phyloP scores from a whole-genome alignment of 108 stramenopile genomes.

The Pseudonitzschia multiseries region DNA sequence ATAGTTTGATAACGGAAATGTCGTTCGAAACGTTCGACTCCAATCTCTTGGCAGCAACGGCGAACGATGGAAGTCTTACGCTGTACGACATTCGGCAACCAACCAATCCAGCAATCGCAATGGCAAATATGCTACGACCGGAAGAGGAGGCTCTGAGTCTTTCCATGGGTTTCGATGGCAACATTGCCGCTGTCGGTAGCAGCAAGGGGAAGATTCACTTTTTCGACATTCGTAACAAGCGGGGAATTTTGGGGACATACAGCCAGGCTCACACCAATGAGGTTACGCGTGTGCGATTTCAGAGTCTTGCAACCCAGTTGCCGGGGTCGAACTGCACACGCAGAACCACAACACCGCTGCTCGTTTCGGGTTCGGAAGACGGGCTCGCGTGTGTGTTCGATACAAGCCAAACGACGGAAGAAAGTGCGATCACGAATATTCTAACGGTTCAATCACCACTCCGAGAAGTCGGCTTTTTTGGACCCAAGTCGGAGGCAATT shows the following conservation, averaged over 20 bases:
- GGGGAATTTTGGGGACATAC: conserved; percentile 64
- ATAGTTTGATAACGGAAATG: conserved; percentile 27
- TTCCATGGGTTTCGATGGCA: conserved; percentile 75
- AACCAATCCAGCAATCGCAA: conserved; percentile 12
- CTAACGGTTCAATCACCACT: conserved; percentile 67
- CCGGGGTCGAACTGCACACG: conserved; percentile 1
- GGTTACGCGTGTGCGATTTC: conserved; percentile 72
- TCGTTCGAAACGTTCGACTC: conserved; percentile 26
- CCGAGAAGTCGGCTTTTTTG: conserved; percentile 77
- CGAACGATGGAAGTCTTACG: conserved; percentile 59
- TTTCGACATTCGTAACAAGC: conserved; percentile 55
- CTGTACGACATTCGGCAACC: conserved; percentile 64
- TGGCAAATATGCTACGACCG: conserved; percentile 14
- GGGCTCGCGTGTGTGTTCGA: conserved; percentile 75
- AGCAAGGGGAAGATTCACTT: conserved; percentile 70
- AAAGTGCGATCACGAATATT: conserved; percentile 64
- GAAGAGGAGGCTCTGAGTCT: conserved; percentile 66
- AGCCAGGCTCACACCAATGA: conserved; percentile 83
- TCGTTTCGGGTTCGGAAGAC: conserved; percentile 80
- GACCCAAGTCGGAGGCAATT: conserved; percentile 59
- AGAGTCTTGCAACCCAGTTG: conserved; percentile 20
- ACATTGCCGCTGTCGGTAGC: conserved; percentile 75
- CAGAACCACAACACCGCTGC: conserved; percentile 34
- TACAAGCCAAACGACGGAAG: conserved; percentile 78
- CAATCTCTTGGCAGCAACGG: conserved; percentile 48